phyloP scores from a whole-genome alignment of 176 grass and related monocot species.

The Chrysopogon serrulatus region DNA sequence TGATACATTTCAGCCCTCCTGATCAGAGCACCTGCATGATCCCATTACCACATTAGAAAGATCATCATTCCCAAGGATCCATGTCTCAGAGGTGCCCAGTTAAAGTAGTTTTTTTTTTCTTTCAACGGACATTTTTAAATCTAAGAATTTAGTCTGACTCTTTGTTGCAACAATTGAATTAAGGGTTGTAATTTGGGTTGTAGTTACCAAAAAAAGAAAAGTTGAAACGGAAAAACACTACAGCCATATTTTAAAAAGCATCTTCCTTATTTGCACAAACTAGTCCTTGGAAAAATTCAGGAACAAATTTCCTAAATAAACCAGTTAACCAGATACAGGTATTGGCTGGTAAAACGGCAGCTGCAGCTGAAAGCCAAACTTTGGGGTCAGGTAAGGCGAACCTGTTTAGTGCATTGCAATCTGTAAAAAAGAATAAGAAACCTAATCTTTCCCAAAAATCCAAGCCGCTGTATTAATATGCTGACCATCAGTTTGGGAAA shows the following conservation, averaged over 20 bases:
- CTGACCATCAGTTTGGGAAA: neutral
- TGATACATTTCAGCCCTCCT: constrained; percentile 92
- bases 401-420: neutral
- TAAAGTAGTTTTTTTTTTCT: neutral
- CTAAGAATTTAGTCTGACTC: neutral
- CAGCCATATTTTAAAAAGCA: neutral
- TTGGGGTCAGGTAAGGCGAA: neutral
- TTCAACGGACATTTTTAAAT: neutral
- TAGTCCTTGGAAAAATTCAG: neutral
- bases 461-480: neutral
- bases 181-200: neutral
- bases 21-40: constrained; percentile 70
- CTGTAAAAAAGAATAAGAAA: neutral
- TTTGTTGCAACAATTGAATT: neutral
- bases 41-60: constrained; percentile 20
- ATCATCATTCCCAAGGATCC: neutral
- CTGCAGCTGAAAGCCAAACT: neutral
- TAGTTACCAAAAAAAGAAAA: neutral
- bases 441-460: neutral
- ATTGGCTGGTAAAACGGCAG: neutral
- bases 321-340: neutral
- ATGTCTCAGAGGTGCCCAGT: neutral
- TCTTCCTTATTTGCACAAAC: neutral
- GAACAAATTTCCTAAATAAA: neutral
- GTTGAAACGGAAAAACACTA: neutral